These are phyloP conservation scores for Porodaedalea pini DNA, from an alignment of 1,284 basidiomycete genomes.

Conservation along the genomic window DNA sequence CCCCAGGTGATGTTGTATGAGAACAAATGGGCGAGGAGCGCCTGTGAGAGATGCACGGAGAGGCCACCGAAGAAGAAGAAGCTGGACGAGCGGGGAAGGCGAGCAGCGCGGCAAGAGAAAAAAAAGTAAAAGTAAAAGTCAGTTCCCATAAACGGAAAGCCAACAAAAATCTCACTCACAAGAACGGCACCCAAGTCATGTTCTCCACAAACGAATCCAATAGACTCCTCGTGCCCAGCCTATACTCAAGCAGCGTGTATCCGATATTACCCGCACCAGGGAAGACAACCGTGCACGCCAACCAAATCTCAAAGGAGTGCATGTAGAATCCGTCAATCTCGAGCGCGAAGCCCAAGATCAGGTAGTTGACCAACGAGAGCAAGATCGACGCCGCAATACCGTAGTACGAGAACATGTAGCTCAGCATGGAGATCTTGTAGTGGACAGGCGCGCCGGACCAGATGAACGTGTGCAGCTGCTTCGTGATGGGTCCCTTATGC, in stretches of 20 bases:
- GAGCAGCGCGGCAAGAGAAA: too few species aligned
- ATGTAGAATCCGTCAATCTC: slow-evolving; percentile 67
- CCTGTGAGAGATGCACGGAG: slow-evolving; percentile 67
- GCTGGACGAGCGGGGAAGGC: too few species aligned
- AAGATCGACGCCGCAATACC: slow-evolving; percentile 69
- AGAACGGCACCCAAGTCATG: slow-evolving; percentile 74
- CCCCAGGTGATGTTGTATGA: slow-evolving; percentile 84
- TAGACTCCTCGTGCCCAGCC: slow-evolving; percentile 61
- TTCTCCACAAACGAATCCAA: slow-evolving; percentile 58
- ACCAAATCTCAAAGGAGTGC: slow-evolving; percentile 72
- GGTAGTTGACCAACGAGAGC: slow-evolving; percentile 67
- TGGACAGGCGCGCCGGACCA: slow-evolving; percentile 76
- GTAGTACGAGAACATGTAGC: slow-evolving; percentile 88
- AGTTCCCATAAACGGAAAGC: slow-evolving; percentile 16
- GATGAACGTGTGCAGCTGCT: slow-evolving; percentile 72
- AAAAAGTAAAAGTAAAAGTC: slow-evolving; percentile 18
- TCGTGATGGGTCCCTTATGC: slow-evolving; percentile 69
- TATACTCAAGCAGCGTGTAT: slow-evolving; percentile 71
- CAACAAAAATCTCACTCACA: slow-evolving; percentile 52
- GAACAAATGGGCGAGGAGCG: slow-evolving; percentile 77
- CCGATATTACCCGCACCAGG: slow-evolving; percentile 68
- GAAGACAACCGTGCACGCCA: slow-evolving; percentile 77
- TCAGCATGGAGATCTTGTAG: slow-evolving; percentile 78
- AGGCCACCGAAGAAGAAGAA: slow-evolving; percentile 85
- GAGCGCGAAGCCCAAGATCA: slow-evolving; percentile 65